These are phyloP conservation scores for Penicillium corylophilum DNA, from an alignment of 2,329 filamentous ascomycete species.

Conservation along the genomic window DNA sequence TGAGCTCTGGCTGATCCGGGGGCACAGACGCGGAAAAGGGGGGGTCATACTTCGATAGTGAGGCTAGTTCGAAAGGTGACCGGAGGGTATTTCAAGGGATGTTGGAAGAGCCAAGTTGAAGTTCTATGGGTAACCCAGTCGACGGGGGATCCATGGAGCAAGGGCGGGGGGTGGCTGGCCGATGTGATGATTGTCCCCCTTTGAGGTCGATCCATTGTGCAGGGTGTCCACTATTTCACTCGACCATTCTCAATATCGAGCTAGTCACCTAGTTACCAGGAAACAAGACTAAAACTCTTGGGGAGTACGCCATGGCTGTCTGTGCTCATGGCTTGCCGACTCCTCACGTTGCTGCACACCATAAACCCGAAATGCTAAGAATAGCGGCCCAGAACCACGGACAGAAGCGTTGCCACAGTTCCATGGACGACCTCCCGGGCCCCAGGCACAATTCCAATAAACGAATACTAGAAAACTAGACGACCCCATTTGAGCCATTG, in stretches of 20 bases:
- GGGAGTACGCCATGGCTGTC: not conserved
- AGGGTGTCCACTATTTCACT: not conserved
- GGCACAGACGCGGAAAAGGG: not conserved
- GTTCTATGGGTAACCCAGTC: not conserved
- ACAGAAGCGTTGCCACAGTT: not conserved
- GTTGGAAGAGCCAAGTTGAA: not conserved
- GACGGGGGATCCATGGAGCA: not conserved
- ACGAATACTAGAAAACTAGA: too few species aligned
- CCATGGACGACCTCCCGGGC: not conserved
- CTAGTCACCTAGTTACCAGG: not conserved
- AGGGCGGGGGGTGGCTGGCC: conserved; percentile 5
- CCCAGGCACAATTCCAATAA: not conserved
- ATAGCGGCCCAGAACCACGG: not conserved
- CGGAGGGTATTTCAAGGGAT: not conserved
- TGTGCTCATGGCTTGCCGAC: not conserved
- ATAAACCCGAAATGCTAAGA: not conserved
- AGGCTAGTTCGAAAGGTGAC: not conserved
- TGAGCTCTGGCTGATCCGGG: not conserved
- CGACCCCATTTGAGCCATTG: not conserved
- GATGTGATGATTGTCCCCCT: not conserved
- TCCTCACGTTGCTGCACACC: not conserved
- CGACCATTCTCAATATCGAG: not conserved
- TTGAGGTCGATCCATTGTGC: not conserved
- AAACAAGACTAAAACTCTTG: not conserved
- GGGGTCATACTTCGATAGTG: not conserved